Evolutionary conservation across 108 stramenopile genomes (phyloP), one percentile per base, ranked within the genome.

Genomic region (Phaeodactylum tricornutum): DNA sequence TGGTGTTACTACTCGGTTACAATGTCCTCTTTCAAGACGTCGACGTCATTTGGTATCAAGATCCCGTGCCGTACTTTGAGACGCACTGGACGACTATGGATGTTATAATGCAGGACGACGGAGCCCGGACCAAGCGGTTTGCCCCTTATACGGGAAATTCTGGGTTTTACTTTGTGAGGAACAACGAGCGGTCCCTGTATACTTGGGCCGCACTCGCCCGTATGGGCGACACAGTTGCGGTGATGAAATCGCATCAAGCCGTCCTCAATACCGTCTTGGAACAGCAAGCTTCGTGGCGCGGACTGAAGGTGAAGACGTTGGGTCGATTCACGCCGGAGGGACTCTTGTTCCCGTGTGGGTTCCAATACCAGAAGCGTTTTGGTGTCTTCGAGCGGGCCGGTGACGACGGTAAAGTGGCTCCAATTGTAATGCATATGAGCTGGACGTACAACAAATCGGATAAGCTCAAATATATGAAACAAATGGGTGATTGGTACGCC

Each of bases 11-110:
- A 28, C 49, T 81, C 38, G 85, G 87, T n/a, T 79, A 81, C 55
- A 79, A 95, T 50, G 51, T 92, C 0, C 45, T 95, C 8, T 95
- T 89, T 60, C 93, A 79, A 54, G 87, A 84, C 59, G 80, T 81
- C 0, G 81, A 89, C 35, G 43, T 76, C n/a, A 55, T 80, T 3
- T 68, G 75, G 79, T 69, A 74, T 29, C 29, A 70, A 59, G 64
- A 79, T 62, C 78, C 82, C 7, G 35, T 86, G 9, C 22, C 46
- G 8, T 85, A 75, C 38, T 70, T 81, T 43, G 64, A 71, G 32
- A 49, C 36, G 11, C 40, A 61, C 36, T 36, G 25, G 34, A 16
- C 40, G 16, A 43, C 12, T 9, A 43, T 41, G 17, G 82, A 68
- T 84, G 69, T 59, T 61, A 55, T 48, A 9, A 61, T 75, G 56